phyloP scores from a whole-genome alignment of 2,329 filamentous ascomycete genomes.

The Cladophialophora exuberans region DNA sequence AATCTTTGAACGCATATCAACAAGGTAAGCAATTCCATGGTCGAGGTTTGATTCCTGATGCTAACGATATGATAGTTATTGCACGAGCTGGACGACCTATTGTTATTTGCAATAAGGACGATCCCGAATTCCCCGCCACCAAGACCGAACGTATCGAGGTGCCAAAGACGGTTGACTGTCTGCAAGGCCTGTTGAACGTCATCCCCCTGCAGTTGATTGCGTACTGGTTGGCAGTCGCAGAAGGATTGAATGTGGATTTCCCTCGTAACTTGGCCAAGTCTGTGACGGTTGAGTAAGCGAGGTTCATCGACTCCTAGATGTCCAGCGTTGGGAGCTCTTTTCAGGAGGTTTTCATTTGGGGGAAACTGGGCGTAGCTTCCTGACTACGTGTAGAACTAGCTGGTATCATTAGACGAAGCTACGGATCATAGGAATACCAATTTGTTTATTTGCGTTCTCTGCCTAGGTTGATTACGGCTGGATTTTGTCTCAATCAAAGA shows the following conservation, averaged over 20 bases:
- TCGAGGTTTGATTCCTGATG: conserved; percentile 24
- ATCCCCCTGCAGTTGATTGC: conserved; percentile 97
- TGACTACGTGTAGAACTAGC: background rate
- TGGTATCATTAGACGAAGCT: background rate
- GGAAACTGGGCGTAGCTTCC: background rate
- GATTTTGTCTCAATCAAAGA: no score
- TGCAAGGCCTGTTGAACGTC: conserved; percentile 97
- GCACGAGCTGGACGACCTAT: conserved; percentile 95
- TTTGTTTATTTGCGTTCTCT: background rate
- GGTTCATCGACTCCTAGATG: background rate
- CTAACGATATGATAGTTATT: conserved; percentile 67
- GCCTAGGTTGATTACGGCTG: no score
- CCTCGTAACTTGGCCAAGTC: conserved; percentile 98
- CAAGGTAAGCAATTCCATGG: conserved; percentile 65
- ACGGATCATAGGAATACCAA: conserved; percentile 2
- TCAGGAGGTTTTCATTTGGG: background rate
- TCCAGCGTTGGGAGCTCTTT: background rate
- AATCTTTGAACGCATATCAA: conserved; percentile 99
- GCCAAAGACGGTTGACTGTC: conserved; percentile 88
- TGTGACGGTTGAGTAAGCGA: conserved; percentile 83
- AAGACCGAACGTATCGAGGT: conserved; percentile 98
- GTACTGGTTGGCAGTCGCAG: conserved; percentile 96
- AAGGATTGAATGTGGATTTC: conserved; percentile 97
- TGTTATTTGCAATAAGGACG: conserved; percentile 92
- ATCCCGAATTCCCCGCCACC: conserved; percentile 84